Base-by-base conservation (phyloP, 257 asterid species). In the Orobanche coerulescens region DNA sequence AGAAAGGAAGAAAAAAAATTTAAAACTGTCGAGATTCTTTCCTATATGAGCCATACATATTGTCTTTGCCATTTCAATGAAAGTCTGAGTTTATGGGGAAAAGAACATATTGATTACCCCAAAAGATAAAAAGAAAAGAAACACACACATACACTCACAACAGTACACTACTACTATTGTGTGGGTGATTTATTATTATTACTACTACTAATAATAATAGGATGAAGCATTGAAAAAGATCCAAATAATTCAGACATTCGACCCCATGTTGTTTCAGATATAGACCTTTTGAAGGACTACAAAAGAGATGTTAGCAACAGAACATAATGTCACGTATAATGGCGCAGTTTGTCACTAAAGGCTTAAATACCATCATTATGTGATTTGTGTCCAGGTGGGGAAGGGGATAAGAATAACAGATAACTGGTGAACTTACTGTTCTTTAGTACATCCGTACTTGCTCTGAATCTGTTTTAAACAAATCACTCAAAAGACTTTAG, bases 201-300 rank as follows among this genome's bases (percentile, higher is more conserved):
- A n/a, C n/a, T n/a, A n/a, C n/a, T n/a, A n/a, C n/a, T n/a, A n/a
- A n/a, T n/a, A n/a, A n/a, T n/a, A n/a, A n/a, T 77, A n/a, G 95
- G 73, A 69, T 61, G 87, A 69, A 73, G 81, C 34, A 71, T 56
- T 15, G 94, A 66, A 71, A 86, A 57, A 1, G 95, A 81, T 66
- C 94, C 95, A 64, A 86, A 66, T 43, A 84, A 36, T 44, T 69
- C 90, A 2, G 94, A 81, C 82, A 81, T 69, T 62, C 87, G 74
- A 22, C 75, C 76, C 64, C 86, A 64, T 15, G 94, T 82, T 47
- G 92, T 64, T 76, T 90, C 97, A 0, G 97, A 84, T 73, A 76
- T 72, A 19, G 87, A 90, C 78, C 94, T 86, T 77, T 76, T 90
- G 37, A 81, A 61, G 61, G 76, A 66, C 97, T 90, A 61, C 69